These are phyloP conservation scores for Galerina marginata DNA, from an alignment of 768 basidiomycete genomes.

Conservation along the genomic window DNA sequence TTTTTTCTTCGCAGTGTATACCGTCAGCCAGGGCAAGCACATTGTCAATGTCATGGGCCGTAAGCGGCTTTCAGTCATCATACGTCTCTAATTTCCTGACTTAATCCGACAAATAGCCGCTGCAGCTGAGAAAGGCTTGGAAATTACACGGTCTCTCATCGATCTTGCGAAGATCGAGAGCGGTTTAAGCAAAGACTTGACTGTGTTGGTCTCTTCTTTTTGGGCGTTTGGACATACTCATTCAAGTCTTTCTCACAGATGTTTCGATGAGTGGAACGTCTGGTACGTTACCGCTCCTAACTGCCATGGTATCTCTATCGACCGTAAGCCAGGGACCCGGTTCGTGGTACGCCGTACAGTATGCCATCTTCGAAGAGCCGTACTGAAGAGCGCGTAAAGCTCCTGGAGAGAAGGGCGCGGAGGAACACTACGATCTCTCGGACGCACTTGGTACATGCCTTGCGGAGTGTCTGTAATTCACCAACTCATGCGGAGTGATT, in stretches of 20 bases:
- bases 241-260: slow-evolving; percentile 25
- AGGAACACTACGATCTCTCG: slow-evolving; percentile 58
- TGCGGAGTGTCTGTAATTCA: not conserved
- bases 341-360: slow-evolving; percentile 37
- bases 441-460: slow-evolving; percentile 47
- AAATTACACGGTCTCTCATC: slow-evolving; percentile 54
- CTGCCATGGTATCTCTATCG: not conserved
- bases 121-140: slow-evolving; percentile 57
- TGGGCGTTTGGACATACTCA: not conserved
- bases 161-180: slow-evolving; percentile 54
- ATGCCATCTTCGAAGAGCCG: not conserved
- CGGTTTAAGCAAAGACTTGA: slow-evolving; percentile 40
- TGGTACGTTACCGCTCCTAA: slow-evolving; percentile 34
- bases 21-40: slow-evolving; percentile 48
- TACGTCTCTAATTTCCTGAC: not conserved
- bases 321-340: slow-evolving; percentile 41
- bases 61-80: slow-evolving; percentile 24
- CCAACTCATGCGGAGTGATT: slow-evolving; percentile 2
- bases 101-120: slow-evolving; percentile 35
- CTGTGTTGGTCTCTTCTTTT: slow-evolving; percentile 33
- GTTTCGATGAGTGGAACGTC: slow-evolving; percentile 65
- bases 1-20: slow-evolving; percentile 37
- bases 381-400: slow-evolving; percentile 28
- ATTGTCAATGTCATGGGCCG: slow-evolving; percentile 60
- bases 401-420: slow-evolving; percentile 53